Percentiles rank a stretch among this genome's conserved stretches.
Evolutionary conservation across 1,284 basidiomycete species (phyloP).

Genomic region (Cutaneotrichosporon cutaneum): DNA sequence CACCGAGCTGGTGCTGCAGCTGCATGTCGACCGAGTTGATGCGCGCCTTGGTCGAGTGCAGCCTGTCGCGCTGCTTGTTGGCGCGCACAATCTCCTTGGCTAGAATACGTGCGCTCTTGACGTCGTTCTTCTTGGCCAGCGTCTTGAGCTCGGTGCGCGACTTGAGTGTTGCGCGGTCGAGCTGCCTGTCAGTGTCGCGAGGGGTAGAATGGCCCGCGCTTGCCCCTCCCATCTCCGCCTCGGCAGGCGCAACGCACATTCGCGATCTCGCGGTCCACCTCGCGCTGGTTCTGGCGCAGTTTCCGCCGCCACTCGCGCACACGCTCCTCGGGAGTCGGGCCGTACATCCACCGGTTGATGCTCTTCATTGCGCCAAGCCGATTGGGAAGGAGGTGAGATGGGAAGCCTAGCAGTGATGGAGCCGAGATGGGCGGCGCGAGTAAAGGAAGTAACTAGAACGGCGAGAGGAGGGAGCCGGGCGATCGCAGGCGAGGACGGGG

Average conservation of each 20-base stretch:
- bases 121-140: constrained; percentile 85
- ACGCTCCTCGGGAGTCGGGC: constrained; percentile 88
- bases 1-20: constrained; percentile 89
- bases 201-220: background rate
- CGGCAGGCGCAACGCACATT: constrained; percentile 60
- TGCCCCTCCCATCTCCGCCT: background rate
- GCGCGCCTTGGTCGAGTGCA: constrained; percentile 89
- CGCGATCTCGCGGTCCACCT: constrained; percentile 85
- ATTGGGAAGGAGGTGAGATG: background rate
- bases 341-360: constrained; percentile 70
- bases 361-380: constrained; percentile 41
- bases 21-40: constrained; percentile 89
- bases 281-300: constrained; percentile 73
- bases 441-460: background rate
- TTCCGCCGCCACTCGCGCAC: constrained; percentile 84
- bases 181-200: constrained; percentile 55
- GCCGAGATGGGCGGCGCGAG: background rate
- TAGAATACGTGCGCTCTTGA: constrained; percentile 86
- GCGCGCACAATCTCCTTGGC: constrained; percentile 93
- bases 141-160: constrained; percentile 81
- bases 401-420: background rate
- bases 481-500: background rate
- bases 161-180: constrained; percentile 79
- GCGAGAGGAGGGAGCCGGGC: too few species aligned
- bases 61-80: constrained; percentile 87